Evolutionary conservation across 2,329 filamentous ascomycete genomes (phyloP).

Genomic region (Trichoderma arundinaceum): DNA sequence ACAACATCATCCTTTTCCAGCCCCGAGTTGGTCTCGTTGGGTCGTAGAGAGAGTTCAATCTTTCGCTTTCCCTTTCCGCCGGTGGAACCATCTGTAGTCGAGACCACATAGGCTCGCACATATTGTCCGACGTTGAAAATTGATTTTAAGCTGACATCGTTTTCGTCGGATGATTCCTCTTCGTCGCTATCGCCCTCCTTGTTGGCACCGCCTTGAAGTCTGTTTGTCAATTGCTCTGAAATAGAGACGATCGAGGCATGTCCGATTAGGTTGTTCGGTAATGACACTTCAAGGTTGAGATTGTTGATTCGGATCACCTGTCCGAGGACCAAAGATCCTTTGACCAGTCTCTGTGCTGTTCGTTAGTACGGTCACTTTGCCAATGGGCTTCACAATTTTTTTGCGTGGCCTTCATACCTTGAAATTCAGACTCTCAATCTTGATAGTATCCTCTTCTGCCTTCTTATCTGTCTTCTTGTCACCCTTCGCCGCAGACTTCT

Average conservation of each 20-base stretch:
- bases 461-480: conserved; percentile 58
- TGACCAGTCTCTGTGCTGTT: conserved; percentile 70
- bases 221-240: conserved; percentile 77
- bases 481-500: conserved; percentile 58
- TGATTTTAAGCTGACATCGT: conserved; percentile 72
- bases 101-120: conserved; percentile 80
- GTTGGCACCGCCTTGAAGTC: conserved; percentile 71
- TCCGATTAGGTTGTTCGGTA: conserved; percentile 92
- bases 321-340: conserved; percentile 86
- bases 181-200: conserved; percentile 62
- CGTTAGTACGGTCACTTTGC: not conserved
- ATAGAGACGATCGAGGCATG: conserved; percentile 92
- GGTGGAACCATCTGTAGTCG: conserved; percentile 71
- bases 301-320: conserved; percentile 82
- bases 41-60: conserved; percentile 86
- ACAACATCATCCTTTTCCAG: conserved; percentile 76
- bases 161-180: conserved; percentile 52
- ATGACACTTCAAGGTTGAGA: conserved; percentile 77
- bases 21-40: conserved; percentile 76
- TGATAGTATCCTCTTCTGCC: conserved; percentile 62
- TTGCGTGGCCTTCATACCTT: conserved; percentile 67
- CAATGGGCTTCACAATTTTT: no score
- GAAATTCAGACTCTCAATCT: conserved; percentile 86
- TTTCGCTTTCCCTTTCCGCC: conserved; percentile 72
- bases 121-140: conserved; percentile 88